phyloP scores from a whole-genome alignment of 2,329 filamentous ascomycete genomes.

The Fusarium pininemorale region DNA sequence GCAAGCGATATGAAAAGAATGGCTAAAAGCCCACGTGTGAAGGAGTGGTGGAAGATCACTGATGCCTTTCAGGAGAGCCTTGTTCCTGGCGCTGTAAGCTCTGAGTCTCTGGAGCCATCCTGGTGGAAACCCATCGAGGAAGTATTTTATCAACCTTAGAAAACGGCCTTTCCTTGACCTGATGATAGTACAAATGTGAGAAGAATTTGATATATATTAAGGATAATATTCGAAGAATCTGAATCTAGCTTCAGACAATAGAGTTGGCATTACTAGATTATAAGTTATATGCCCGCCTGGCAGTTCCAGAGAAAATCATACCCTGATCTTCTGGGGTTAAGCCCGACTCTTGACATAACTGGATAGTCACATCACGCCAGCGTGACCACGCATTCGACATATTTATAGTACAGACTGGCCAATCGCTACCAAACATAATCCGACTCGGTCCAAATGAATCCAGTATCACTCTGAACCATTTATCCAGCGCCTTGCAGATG shows the following conservation, averaged over 20 bases:
- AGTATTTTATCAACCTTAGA: not conserved
- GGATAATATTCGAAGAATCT: not conserved
- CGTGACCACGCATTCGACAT: not conserved
- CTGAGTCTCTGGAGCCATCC: not conserved
- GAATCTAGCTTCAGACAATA: too few relatives aligned
- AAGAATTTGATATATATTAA: not conserved
- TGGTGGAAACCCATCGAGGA: not conserved
- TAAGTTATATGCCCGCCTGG: not conserved
- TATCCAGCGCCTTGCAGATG: not conserved
- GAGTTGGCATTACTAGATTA: not conserved
- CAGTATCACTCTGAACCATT: not conserved
- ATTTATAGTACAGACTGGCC: not conserved
- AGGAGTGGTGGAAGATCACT: not conserved
- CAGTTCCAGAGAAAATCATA: not conserved
- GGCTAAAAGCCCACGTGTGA: not conserved
- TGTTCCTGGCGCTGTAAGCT: not conserved
- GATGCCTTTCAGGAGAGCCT: not conserved
- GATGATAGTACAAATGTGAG: rapidly evolving
- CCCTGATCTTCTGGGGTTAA: not conserved
- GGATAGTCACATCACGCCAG: not conserved
- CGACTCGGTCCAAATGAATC: not conserved
- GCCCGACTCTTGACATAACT: not conserved
- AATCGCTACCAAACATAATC: not conserved
- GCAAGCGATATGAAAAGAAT: not conserved
- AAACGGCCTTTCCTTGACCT: rapidly evolving